A percentile compares a stretch with the other conserved stretches of the same genome.
phyloP scores from a whole-genome alignment of 495 filamentous ascomycete species.

The Acidiella bohemica region DNA sequence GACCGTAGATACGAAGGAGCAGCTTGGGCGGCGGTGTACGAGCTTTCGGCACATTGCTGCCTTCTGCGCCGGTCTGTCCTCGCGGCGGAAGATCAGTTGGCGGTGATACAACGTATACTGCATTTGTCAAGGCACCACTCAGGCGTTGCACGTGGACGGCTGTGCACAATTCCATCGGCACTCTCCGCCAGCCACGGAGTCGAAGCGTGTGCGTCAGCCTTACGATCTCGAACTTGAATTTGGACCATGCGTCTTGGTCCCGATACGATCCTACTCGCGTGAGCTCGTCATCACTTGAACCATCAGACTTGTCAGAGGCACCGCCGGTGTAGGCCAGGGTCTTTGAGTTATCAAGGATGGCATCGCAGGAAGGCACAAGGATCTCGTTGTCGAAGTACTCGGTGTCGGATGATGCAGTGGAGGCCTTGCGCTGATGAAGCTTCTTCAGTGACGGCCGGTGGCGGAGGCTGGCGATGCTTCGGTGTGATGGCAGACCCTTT shows the following conservation, averaged over 20 bases:
- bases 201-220: conserved; percentile 76
- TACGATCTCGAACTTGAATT: conserved; percentile 84
- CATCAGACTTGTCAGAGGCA: conserved; percentile 36
- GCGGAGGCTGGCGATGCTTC: conserved; percentile 18
- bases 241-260: conserved; percentile 58
- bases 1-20: conserved; percentile 83
- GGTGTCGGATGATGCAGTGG: conserved; percentile 55
- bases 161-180: conserved; percentile 54
- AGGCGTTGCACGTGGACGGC: conserved; percentile 73
- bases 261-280: conserved; percentile 33
- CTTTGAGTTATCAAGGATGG: conserved; percentile 72
- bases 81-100: conserved; percentile 42
- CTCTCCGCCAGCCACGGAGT: conserved; percentile 77
- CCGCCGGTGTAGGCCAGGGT: conserved; percentile 63
- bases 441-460: conserved; percentile 23
- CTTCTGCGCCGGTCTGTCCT: conserved; percentile 22
- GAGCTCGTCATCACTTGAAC: conserved; percentile 25
- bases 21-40: conserved; percentile 55
- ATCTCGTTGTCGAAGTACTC: conserved; percentile 60
- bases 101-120: conserved; percentile 84
- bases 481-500: conserved; percentile 28
- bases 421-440: conserved; percentile 19
- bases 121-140: conserved; percentile 89
- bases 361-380: conserved; percentile 64
- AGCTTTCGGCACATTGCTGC: conserved; percentile 30